Conservation (phyloP, 495 filamentous ascomycete species). For the Hypoxylon lienhwacheense region DNA sequence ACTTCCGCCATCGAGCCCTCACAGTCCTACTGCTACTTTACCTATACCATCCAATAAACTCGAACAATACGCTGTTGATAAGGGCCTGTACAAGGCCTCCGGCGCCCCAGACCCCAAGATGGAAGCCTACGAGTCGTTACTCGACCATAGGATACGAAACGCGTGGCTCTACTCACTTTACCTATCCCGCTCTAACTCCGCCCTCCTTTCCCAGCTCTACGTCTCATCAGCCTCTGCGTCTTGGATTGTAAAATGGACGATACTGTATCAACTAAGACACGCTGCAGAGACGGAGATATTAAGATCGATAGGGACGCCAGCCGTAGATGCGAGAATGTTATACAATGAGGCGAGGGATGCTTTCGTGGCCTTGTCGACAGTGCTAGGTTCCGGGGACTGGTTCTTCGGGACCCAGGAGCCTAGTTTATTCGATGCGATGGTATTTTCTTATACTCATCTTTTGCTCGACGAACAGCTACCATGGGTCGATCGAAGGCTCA, state of each 20-base stretch:
- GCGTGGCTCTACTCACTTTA: conserved; percentile 88
- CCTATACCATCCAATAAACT: conserved; percentile 69
- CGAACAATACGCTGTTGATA: conserved; percentile 64
- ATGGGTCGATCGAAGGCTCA: conserved; percentile 52
- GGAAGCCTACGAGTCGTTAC: conserved; percentile 77
- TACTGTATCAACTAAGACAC: conserved; percentile 65
- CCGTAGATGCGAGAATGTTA: conserved; percentile 63
- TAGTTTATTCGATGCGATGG: conserved; percentile 77
- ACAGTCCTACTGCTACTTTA: conserved; percentile 12
- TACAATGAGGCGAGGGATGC: conserved; percentile 71
- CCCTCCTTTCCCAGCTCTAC: conserved; percentile 70
- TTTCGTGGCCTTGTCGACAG: conserved; percentile 69
- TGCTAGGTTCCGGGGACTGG: conserved; percentile 62
- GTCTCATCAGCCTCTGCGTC: conserved; percentile 64
- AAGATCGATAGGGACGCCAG: conserved; percentile 52
- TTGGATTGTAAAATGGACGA: conserved; percentile 58
- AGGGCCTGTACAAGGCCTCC: conserved; percentile 23
- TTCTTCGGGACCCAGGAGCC: conserved; percentile 53
- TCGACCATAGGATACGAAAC: conserved; percentile 80
- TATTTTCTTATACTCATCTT: conserved; percentile 90
- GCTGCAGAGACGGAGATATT: conserved; percentile 75
- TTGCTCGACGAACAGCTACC: conserved; percentile 63
- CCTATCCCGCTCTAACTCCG: conserved; percentile 62
- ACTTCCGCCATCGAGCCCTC: conserved; percentile 55
- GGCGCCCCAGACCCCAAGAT: conserved; percentile 47